Evolutionary conservation across 495 filamentous ascomycete genomes (phyloP).

Genomic region (Trichocladium uniseriatum): DNA sequence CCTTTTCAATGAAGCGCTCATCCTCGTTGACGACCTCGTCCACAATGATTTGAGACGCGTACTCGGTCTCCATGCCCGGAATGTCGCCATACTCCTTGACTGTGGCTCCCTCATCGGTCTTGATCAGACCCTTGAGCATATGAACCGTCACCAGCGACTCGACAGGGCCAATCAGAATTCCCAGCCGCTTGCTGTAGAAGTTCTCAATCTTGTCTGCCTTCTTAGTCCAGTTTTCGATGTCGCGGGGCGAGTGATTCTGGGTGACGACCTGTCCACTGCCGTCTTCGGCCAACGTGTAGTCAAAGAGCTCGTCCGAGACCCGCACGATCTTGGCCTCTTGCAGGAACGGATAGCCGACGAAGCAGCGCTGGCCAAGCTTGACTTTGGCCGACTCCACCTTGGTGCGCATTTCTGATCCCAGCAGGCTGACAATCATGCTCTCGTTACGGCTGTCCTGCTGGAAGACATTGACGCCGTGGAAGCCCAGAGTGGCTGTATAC

Average conservation of each 20-base stretch:
- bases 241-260: conserved; percentile 62
- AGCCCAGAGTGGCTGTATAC: conserved; percentile 67
- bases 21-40: conserved; percentile 88
- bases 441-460: conserved; percentile 94
- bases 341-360: conserved; percentile 92
- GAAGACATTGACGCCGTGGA: conserved; percentile 94
- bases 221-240: conserved; percentile 73
- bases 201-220: conserved; percentile 78
- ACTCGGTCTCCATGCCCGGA: conserved; percentile 84
- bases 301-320: conserved; percentile 90
- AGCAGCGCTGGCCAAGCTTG: conserved; percentile 75
- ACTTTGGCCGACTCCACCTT: conserved; percentile 61
- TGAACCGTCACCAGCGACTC: conserved; percentile 87
- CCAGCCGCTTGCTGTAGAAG: conserved; percentile 80
- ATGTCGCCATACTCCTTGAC: conserved; percentile 89
- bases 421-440: conserved; percentile 84
- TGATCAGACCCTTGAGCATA: conserved; percentile 81
- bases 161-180: conserved; percentile 76
- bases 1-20: conserved; percentile 81
- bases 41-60: conserved; percentile 82
- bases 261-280: conserved; percentile 53
- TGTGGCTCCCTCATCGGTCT: conserved; percentile 82
- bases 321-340: conserved; percentile 83
- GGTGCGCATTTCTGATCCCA: conserved; percentile 61
- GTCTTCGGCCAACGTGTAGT: conserved; percentile 57